Percentiles rank a stretch among this genome's conserved stretches.
phyloP scores from a whole-genome alignment of 768 basidiomycete species.

The Panus rudis region DNA sequence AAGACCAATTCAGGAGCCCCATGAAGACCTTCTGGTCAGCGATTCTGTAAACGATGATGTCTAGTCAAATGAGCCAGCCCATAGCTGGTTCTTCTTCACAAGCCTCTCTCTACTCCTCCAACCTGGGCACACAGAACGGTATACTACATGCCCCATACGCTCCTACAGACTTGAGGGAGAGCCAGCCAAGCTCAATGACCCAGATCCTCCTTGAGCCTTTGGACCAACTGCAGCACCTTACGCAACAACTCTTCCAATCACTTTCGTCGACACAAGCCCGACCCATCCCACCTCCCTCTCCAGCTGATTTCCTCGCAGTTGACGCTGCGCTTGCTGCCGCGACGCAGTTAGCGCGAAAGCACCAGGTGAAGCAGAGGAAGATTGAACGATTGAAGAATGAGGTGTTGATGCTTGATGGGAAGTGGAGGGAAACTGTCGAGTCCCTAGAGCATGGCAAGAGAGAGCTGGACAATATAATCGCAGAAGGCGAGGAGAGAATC shows the following conservation, averaged over 20 bases:
- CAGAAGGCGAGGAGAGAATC: conserved; percentile 68
- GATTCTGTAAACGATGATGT: too few relatives aligned
- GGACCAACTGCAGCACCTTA: conserved; percentile 51
- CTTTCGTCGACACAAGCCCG: conserved; percentile 60
- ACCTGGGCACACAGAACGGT: conserved; percentile 40
- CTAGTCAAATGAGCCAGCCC: too few relatives aligned
- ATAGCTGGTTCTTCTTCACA: too few relatives aligned
- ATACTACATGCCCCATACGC: too few relatives aligned
- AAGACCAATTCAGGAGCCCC: too few relatives aligned
- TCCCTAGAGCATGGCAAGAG: conserved; percentile 59
- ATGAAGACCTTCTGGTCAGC: too few relatives aligned
- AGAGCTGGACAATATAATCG: conserved; percentile 62
- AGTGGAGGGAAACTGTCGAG: conserved; percentile 63
- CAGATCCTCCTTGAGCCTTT: conserved; percentile 56
- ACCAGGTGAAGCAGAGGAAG: conserved; percentile 69
- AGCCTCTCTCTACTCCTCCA: conserved; percentile 3
- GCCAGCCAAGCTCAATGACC: conserved; percentile 49
- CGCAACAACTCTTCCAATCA: conserved; percentile 65
- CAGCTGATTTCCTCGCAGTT: conserved; percentile 49
- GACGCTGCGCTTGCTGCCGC: conserved; percentile 63
- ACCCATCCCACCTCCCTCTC: conserved; percentile 54
- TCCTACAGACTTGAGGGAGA: too few relatives aligned
- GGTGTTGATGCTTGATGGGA: conserved; percentile 56
- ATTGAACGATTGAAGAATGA: conserved; percentile 70
- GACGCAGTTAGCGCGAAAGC: conserved; percentile 55